phyloP scores from a whole-genome alignment of 2,329 filamentous ascomycete species.

The Colletotrichum tanaceti region DNA sequence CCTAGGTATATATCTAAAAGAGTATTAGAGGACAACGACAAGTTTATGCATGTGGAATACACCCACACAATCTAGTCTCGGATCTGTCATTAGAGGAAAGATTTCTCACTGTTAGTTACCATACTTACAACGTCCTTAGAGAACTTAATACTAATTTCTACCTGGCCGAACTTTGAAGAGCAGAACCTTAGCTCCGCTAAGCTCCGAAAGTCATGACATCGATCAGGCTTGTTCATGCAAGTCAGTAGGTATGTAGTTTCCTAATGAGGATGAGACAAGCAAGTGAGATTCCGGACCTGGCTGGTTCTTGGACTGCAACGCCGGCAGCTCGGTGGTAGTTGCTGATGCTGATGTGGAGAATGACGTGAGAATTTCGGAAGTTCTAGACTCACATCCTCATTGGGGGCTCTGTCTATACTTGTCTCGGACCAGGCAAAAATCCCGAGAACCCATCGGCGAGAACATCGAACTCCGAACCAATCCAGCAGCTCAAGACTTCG shows the following conservation, averaged over 20 bases:
- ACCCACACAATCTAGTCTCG: constrained; percentile 20
- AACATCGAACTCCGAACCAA: no score
- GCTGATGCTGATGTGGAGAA: neutral
- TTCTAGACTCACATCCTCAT: neutral
- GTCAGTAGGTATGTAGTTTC: neutral
- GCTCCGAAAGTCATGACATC: neutral
- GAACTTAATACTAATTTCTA: neutral
- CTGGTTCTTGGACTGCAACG: neutral
- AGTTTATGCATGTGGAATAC: constrained; percentile 13
- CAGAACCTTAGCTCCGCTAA: neutral
- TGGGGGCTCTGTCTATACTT: neutral
- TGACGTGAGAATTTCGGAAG: no score
- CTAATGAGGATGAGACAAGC: neutral
- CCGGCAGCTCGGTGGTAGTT: neutral
- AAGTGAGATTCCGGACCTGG: neutral
- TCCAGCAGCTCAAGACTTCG: no score
- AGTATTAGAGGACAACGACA: neutral
- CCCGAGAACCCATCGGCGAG: neutral
- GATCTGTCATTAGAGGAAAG: neutral
- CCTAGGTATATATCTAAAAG: no score
- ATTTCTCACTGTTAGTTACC: neutral
- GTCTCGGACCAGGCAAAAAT: neutral
- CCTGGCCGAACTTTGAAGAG: neutral
- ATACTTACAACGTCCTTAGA: neutral
- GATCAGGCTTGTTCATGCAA: no score